phyloP scores from a whole-genome alignment of 2,329 filamentous ascomycete genomes.

The Fonsecaea nubica region DNA sequence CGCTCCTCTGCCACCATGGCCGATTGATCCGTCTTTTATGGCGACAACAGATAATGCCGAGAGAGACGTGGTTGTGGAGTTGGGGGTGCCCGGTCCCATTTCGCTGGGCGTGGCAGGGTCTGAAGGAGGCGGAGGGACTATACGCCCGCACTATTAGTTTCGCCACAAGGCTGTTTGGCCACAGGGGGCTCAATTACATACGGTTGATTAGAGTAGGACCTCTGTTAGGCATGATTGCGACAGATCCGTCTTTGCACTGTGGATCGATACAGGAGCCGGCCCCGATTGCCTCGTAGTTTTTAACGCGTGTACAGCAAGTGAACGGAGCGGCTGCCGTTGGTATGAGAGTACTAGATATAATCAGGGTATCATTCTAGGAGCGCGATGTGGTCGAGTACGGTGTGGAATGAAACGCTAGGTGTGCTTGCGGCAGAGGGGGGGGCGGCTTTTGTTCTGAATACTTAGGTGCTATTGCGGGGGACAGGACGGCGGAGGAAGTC shows the following conservation, averaged over 20 bases:
- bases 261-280: neutral
- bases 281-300: neutral
- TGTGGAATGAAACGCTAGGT: neutral
- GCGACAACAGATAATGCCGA: slow-evolving; percentile 91
- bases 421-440: neutral
- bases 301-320: neutral
- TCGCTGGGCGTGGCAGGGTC: slow-evolving; percentile 87
- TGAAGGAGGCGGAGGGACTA: slow-evolving; percentile 80
- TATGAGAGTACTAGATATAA: neutral
- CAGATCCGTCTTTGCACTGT: neutral
- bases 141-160: slow-evolving; percentile 74
- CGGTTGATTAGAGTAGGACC: slow-evolving; percentile 37
- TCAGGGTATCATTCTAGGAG: neutral
- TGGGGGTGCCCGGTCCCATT: slow-evolving; percentile 87
- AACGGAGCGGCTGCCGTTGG: neutral
- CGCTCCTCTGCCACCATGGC: slow-evolving; percentile 67
- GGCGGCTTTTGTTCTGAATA: neutral
- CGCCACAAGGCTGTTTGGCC: neutral
- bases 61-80: slow-evolving; percentile 88
- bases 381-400: neutral
- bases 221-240: slow-evolving; percentile 34
- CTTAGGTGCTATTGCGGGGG: neutral
- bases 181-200: slow-evolving; percentile 15
- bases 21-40: slow-evolving; percentile 94
- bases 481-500: neutral